Evolutionary conservation across 805 yeast genomes (phyloP), one percentile per base, ranked within the genome.

Genomic region (Saccharomycopsis javanensis): DNA sequence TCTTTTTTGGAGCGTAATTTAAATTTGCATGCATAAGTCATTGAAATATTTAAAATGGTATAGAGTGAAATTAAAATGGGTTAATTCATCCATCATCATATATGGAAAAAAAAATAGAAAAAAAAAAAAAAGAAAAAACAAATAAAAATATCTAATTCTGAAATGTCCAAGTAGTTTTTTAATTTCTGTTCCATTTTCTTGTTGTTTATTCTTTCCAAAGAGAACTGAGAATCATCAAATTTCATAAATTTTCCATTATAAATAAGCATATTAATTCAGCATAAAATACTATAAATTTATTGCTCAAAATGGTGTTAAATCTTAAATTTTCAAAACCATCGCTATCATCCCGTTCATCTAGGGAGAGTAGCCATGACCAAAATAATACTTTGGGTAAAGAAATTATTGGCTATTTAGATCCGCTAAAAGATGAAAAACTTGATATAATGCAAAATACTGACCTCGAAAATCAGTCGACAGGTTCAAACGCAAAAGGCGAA

Each of bases 401-500:
- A 8, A 42, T n/a, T 28, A 20, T 16, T 10, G 11, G 5, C 11
- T 42, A 42, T 42, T 42, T 13, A 20, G 28, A 23, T 42, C 15
- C 28, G 28, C 11, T 11, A 20, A 18, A 42, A 42, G 28, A 42
- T 42, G 48, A 20, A 20, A 42, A 42, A 10, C 48, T 20, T 11
- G 28, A 25, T 42, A 20, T 42, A 20, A 42, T 15, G 11, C 52
- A 25, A 16, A 30, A 7, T 18, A 31, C 18, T 11, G 42, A 23
- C 31, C 42, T 51, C 25, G 30, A 51, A 34, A 16, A 30, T 8
- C 30, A 34, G 23, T 10, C 16, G 23, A 30, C 23, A 10, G 16
- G 15, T 20, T n/a, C 31, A 23, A 25, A 34, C 7, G 6, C n/a
- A 20, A 20, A 3, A 20, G 66, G 62, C 8, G 60, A 66, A 2